Percentiles rank a stretch among this genome's conserved stretches.
Conservation (phyloP, 2,329 filamentous ascomycete species). For the Penicillium sp. region DNA sequence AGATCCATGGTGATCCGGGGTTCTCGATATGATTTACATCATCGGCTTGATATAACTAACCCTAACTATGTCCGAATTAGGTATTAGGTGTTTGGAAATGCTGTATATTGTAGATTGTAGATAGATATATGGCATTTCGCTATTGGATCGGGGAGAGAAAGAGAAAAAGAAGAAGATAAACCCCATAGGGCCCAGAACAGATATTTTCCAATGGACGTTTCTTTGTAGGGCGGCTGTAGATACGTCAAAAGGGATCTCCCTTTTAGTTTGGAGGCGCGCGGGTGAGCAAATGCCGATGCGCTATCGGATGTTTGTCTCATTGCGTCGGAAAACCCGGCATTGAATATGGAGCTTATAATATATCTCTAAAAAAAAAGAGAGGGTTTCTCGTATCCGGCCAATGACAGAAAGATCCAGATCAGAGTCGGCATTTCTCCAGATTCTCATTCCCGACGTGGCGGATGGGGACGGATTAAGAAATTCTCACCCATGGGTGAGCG, state of each 20-base stretch:
- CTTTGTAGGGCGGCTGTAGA: constrained; percentile 1
- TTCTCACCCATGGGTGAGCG: not conserved
- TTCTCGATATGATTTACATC: constrained; percentile 1
- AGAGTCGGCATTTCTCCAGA: constrained; percentile 3
- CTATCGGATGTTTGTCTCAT: not conserved
- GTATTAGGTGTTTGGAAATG: not conserved
- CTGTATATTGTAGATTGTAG: not conserved
- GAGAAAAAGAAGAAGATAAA: not conserved
- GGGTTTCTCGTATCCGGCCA: not conserved
- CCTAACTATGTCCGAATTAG: not conserved
- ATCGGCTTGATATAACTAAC: not conserved
- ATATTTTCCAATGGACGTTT: not conserved
- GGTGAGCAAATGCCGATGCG: not conserved
- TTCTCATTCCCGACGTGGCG: not conserved
- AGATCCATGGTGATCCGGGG: constrained; percentile 23
- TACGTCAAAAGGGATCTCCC: not conserved
- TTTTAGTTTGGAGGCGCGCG: not conserved
- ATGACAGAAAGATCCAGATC: not conserved
- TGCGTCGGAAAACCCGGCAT: no score
- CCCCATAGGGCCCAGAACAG: not conserved
- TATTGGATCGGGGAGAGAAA: constrained; percentile 2
- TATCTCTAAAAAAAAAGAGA: not conserved
- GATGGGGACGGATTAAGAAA: not conserved
- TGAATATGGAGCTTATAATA: not conserved
- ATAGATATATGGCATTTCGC: not conserved